phyloP scores from a whole-genome alignment of 495 filamentous ascomycete genomes.

The Penicillium flavigenum region DNA sequence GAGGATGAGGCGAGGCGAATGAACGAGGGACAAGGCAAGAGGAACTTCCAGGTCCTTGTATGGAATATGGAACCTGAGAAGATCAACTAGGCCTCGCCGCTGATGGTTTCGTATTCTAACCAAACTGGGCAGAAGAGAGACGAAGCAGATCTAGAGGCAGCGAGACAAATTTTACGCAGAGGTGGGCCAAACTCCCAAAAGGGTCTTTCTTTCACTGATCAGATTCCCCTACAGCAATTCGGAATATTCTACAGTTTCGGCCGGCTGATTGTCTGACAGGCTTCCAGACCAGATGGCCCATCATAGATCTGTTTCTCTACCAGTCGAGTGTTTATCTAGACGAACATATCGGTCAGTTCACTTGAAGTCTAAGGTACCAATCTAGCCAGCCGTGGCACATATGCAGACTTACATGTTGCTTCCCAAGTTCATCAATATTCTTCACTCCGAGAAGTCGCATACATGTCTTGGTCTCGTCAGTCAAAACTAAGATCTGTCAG shows the following conservation, averaged over 20 bases:
- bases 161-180: background rate
- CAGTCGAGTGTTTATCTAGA: conserved; percentile 67
- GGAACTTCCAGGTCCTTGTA: too few relatives aligned
- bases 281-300: conserved; percentile 58
- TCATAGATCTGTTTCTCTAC: conserved; percentile 74
- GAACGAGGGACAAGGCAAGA: too few relatives aligned
- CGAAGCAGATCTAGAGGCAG: background rate
- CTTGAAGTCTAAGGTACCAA: background rate
- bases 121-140: background rate
- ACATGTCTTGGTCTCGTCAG: conserved; percentile 77
- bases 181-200: background rate
- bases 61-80: too few relatives aligned
- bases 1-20: too few relatives aligned
- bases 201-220: background rate
- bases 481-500: conserved; percentile 58
- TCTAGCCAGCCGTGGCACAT: background rate
- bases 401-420: conserved; percentile 61
- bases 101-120: too few relatives aligned
- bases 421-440: conserved; percentile 66
- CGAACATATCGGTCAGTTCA: conserved; percentile 1
- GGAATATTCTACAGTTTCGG: conserved; percentile 22
- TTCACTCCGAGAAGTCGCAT: conserved; percentile 82
- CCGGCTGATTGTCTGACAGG: conserved; percentile 19
- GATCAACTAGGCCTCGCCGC: too few relatives aligned
- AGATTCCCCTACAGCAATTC: background rate